A percentile compares a stretch with the other conserved stretches of the same genome.
Conservation (phyloP, 805 yeast species). For the Blastobotrys parvus region DNA sequence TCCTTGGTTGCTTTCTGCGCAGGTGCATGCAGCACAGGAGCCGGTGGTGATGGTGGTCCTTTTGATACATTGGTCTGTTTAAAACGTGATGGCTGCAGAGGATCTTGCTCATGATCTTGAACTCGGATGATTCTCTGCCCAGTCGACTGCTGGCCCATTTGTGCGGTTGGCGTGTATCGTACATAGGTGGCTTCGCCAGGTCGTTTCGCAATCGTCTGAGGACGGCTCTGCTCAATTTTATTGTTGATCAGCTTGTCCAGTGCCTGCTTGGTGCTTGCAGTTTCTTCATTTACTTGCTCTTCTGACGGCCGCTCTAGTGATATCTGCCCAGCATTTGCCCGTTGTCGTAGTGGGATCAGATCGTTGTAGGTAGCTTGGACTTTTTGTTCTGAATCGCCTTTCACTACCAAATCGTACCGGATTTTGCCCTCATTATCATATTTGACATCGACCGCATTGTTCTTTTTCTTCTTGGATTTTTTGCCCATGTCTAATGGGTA, state of each 20-base stretch:
- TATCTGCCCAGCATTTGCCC: conserved; percentile 31
- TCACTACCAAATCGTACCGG: conserved; percentile 27
- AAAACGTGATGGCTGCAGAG: conserved; percentile 75
- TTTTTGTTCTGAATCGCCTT: conserved; percentile 24
- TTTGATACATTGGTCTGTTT: conserved; percentile 66
- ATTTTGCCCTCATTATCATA: conserved; percentile 25
- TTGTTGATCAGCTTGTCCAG: conserved; percentile 43
- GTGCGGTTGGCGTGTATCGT: conserved; percentile 37
- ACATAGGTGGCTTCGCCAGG: conserved; percentile 35
- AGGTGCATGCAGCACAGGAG: conserved; percentile 48
- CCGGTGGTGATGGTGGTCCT: conserved; percentile 62
- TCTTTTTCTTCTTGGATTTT: conserved; percentile 4
- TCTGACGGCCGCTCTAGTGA: conserved; percentile 39
- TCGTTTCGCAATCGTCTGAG: conserved; percentile 19
- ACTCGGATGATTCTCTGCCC: conserved; percentile 50
- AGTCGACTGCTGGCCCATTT: conserved; percentile 24
- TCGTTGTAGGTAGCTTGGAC: conserved; percentile 46
- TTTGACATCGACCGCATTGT: conserved; percentile 24
- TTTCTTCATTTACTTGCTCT: conserved; percentile 38
- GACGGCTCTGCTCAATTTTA: conserved; percentile 32
- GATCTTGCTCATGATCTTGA: conserved; percentile 64
- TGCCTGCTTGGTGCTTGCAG: conserved; percentile 48
- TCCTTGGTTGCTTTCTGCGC: conserved; percentile 50
- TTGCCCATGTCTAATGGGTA: conserved; percentile 28
- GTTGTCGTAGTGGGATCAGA: conserved; percentile 53